Conservation (phyloP, 768 basidiomycete species). For the Tricholoma hemisulphureum region DNA sequence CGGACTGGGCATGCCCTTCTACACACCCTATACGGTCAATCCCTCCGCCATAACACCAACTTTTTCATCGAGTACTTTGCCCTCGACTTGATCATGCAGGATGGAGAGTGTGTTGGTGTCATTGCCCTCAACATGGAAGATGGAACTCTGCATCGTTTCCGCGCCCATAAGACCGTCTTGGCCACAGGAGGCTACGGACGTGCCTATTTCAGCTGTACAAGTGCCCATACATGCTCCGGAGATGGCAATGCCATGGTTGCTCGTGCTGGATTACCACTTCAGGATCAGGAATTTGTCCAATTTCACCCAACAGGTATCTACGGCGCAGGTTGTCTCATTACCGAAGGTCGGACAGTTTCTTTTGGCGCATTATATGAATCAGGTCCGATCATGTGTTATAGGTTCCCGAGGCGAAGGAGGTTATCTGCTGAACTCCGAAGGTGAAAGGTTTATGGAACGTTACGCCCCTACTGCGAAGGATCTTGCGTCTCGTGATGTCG, state of each 20-base stretch:
- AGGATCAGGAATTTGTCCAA: slow-evolving; percentile 99
- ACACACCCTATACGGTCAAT: slow-evolving; percentile 99
- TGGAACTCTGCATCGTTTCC: slow-evolving; percentile 97
- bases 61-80: slow-evolving; percentile 99
- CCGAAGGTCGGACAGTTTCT: slow-evolving; percentile 67
- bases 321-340: slow-evolving; percentile 98
- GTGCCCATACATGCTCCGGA: slow-evolving; percentile 98
- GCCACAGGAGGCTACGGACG: slow-evolving; percentile 99
- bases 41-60: slow-evolving; percentile 97
- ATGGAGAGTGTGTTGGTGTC: slow-evolving; percentile 98
- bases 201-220: slow-evolving; percentile 97
- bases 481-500: slow-evolving; percentile 98
- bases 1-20: slow-evolving; percentile 98
- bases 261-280: slow-evolving; percentile 92
- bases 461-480: slow-evolving; percentile 99
- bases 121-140: slow-evolving; percentile 99
- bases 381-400: slow-evolving; percentile 26
- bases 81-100: slow-evolving; percentile 98
- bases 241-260: slow-evolving; percentile 99
- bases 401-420: slow-evolving; percentile 99
- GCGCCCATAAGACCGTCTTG: slow-evolving; percentile 96
- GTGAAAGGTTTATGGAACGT: slow-evolving; percentile 99
- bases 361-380: not conserved
- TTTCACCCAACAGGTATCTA: slow-evolving; percentile 99
- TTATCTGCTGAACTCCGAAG: slow-evolving; percentile 96